Percentiles rank a stretch among this genome's conserved stretches.
Conservation (phyloP, 768 basidiomycete species). For the Flagelloscypha sp. region DNA sequence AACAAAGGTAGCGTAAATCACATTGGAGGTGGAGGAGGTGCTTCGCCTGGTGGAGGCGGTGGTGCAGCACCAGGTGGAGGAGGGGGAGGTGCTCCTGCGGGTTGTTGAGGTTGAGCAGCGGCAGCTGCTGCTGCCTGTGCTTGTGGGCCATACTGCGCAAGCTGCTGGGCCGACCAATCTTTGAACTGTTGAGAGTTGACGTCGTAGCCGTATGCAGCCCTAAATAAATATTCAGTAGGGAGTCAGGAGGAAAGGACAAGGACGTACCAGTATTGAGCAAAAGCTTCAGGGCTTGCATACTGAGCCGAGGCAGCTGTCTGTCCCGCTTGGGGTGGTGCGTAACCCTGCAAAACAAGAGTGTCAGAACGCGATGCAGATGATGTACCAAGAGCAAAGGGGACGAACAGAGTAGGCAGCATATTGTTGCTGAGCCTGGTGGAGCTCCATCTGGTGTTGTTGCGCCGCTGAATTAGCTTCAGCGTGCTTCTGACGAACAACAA, state of each 20-base stretch:
- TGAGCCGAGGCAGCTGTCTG: constrained; percentile 26
- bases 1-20: too few relatives aligned
- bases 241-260: constrained; percentile 10
- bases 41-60: constrained; percentile 22
- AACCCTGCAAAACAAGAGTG: constrained; percentile 23
- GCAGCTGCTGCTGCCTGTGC: constrained; percentile 38
- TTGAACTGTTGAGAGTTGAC: constrained; percentile 78
- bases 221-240: constrained; percentile 17
- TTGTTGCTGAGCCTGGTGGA: constrained; percentile 76
- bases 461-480: constrained; percentile 63
- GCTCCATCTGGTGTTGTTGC: constrained; percentile 76
- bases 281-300: constrained; percentile 40
- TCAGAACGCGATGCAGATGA: constrained; percentile 5
- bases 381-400: constrained; percentile 6
- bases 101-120: background rate
- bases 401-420: constrained; percentile 58
- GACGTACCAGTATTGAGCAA: constrained; percentile 50
- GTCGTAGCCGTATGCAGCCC: constrained; percentile 83
- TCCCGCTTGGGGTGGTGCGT: constrained; percentile 39
- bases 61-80: constrained; percentile 7
- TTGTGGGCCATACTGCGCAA: constrained; percentile 61
- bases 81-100: background rate
- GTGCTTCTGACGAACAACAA: constrained; percentile 84
- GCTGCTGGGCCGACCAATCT: constrained; percentile 70
- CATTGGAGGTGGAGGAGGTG: constrained; percentile 24